phyloP scores from a whole-genome alignment of 768 basidiomycete species.

The Pisolithus microcarpus region DNA sequence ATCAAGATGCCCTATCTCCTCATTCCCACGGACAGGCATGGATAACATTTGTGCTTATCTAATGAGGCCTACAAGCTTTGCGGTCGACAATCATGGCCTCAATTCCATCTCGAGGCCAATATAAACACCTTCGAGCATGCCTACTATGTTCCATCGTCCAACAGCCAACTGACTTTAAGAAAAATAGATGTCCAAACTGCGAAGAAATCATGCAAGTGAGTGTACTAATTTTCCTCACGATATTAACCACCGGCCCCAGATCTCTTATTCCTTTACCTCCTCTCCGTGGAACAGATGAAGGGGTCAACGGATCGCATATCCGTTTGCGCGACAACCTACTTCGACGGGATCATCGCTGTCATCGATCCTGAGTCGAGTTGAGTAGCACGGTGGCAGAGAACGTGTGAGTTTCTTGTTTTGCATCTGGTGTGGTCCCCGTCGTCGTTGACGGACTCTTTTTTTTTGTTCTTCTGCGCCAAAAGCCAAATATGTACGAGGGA shows the following conservation, averaged over 20 bases:
- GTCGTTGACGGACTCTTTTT: no score
- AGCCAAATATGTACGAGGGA: no score
- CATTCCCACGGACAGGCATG: slow-evolving; percentile 19
- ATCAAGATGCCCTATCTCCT: no score
- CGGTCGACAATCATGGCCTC: no score
- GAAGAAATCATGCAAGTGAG: slow-evolving; percentile 89
- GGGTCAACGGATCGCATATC: slow-evolving; percentile 71
- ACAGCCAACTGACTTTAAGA: slow-evolving; percentile 67
- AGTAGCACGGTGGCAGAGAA: slow-evolving; percentile 88
- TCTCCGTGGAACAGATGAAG: slow-evolving; percentile 61
- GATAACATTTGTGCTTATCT: no score
- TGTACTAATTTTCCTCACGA: neutral
- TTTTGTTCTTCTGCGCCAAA: no score
- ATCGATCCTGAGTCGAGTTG: slow-evolving; percentile 84
- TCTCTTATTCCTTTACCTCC: neutral
- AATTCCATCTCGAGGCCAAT: no score
- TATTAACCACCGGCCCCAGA: neutral
- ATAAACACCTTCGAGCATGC: no score
- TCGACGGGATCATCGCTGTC: slow-evolving; percentile 86
- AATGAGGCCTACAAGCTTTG: no score
- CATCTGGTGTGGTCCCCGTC: no score
- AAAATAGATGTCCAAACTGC: slow-evolving; percentile 91
- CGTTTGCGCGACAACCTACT: slow-evolving; percentile 85
- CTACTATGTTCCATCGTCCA: slow-evolving; percentile 33
- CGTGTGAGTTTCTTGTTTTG: no score